A percentile compares a stretch with the other conserved stretches of the same genome.
Conservation (phyloP, 2,329 filamentous ascomycete genomes). For the Fusarium sp. region DNA sequence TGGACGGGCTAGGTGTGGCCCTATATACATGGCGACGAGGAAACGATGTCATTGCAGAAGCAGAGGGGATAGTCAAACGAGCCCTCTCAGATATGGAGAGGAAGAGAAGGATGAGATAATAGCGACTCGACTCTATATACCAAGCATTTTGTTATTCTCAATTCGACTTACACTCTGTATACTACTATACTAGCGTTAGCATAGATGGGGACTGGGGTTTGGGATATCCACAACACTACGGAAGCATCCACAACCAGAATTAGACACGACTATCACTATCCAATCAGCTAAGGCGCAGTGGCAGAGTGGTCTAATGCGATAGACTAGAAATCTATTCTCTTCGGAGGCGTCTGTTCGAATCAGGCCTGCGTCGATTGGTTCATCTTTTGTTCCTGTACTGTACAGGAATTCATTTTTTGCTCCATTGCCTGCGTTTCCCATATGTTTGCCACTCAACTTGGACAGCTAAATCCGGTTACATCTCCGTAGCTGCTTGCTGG, state of each 20-base stretch:
- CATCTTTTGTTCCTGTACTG: not conserved
- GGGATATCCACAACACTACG: not conserved
- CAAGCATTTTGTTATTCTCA: not conserved
- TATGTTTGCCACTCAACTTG: not conserved
- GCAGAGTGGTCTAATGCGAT: conserved; percentile 40
- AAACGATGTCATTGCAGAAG: conserved; percentile 74
- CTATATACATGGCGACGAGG: conserved; percentile 80
- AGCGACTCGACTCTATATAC: conserved; percentile 1
- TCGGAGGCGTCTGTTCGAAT: conserved; percentile 40
- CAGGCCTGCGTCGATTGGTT: conserved; percentile 36
- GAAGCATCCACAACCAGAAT: not conserved
- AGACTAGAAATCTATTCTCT: conserved; percentile 40
- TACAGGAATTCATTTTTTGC: not conserved
- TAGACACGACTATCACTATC: not conserved
- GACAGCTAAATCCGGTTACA: not conserved
- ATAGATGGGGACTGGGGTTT: not conserved
- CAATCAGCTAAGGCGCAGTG: conserved; percentile 38
- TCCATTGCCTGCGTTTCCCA: not conserved
- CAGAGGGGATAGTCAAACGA: conserved; percentile 70
- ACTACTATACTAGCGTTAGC: conserved; percentile 1
- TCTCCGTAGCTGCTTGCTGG: not conserved
- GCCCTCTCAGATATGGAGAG: conserved; percentile 58
- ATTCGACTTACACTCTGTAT: not conserved
- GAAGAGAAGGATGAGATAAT: conserved; percentile 29
- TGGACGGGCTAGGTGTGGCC: conserved; percentile 73